These are phyloP conservation scores for Penicillium sp. DNA, from an alignment of 2,329 filamentous ascomycete species.

Conservation along the genomic window DNA sequence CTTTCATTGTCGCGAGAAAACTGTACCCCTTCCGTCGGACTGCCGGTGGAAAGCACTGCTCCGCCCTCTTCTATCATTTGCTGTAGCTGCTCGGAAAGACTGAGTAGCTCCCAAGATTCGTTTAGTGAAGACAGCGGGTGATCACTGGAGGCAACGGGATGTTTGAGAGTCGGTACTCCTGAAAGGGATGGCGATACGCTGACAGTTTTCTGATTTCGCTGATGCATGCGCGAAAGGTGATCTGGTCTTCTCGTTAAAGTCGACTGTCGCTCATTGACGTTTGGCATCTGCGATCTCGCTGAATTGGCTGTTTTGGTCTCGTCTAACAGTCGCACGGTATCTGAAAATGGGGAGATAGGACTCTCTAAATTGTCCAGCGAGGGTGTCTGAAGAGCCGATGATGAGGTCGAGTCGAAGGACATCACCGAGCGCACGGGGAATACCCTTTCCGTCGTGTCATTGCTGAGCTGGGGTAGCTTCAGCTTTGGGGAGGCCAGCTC, in stretches of 20 bases:
- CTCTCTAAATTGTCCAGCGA: constrained; percentile 23
- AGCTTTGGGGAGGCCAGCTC: constrained; percentile 17
- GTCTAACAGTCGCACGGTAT: constrained; percentile 4
- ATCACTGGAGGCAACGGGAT: background rate
- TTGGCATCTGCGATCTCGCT: too few species aligned
- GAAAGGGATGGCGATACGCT: constrained; percentile 2
- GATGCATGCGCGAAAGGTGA: constrained; percentile 8
- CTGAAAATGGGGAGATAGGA: constrained; percentile 19
- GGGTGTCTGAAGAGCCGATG: constrained; percentile 26
- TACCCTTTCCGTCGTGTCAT: constrained; percentile 58
- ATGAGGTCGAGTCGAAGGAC: constrained; percentile 58
- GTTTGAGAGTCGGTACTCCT: background rate
- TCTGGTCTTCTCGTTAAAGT: constrained; percentile 1
- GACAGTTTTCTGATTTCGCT: constrained; percentile 5
- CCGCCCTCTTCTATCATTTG: constrained; percentile 4
- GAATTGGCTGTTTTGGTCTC: background rate
- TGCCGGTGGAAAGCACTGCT: constrained; percentile 7
- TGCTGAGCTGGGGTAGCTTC: constrained; percentile 29
- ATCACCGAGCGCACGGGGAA: constrained; percentile 76
- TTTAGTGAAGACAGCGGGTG: background rate
- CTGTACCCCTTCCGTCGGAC: constrained; percentile 4
- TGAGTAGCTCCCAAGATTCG: background rate
- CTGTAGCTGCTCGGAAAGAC: background rate
- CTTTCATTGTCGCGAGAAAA: constrained; percentile 53
- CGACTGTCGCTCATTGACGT: background rate